These are phyloP conservation scores for Rhizomucor pusillus DNA, from an alignment of 371 early-diverging fungal genomes.

Conservation along the genomic window DNA sequence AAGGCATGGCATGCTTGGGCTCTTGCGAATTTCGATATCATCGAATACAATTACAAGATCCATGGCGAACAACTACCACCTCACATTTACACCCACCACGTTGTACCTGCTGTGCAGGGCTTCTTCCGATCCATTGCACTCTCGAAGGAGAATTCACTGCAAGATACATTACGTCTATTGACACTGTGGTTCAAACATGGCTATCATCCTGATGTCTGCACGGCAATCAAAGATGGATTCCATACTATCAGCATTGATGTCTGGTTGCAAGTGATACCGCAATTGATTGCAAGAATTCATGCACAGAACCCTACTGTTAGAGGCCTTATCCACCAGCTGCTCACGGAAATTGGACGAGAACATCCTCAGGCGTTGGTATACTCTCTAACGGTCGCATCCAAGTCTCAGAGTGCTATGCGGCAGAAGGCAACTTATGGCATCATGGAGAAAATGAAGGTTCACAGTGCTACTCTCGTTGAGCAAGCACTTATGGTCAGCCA, in stretches of 20 bases:
- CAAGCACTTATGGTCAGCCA: constrained; percentile 94
- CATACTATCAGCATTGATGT: constrained; percentile 91
- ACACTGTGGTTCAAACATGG: constrained; percentile 98
- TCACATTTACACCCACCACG: constrained; percentile 58
- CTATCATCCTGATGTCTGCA: constrained; percentile 82
- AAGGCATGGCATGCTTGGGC: constrained; percentile 99
- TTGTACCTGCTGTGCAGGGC: constrained; percentile 74
- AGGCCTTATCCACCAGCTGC: constrained; percentile 82
- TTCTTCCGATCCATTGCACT: constrained; percentile 95
- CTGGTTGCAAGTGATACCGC: constrained; percentile 98
- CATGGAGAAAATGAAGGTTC: constrained; percentile 90
- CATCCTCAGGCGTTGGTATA: constrained; percentile 98
- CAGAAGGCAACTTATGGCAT: constrained; percentile 85
- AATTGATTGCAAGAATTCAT: constrained; percentile 96
- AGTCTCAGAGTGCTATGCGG: constrained; percentile 81
- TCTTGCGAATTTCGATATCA: constrained; percentile 89
- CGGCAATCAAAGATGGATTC: constrained; percentile 87
- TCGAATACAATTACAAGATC: constrained; percentile 70
- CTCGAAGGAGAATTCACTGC: constrained; percentile 88
- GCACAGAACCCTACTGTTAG: constrained; percentile 82
- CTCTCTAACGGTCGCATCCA: constrained; percentile 94
- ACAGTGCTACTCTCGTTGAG: constrained; percentile 84
- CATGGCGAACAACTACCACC: constrained; percentile 53
- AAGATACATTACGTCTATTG: constrained; percentile 93
- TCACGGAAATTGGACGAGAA: constrained; percentile 90